Percentiles rank a stretch among this genome's conserved stretches.
Conservation (phyloP, 148 eudicot genomes). For the Fagopyrum tataricum region DNA sequence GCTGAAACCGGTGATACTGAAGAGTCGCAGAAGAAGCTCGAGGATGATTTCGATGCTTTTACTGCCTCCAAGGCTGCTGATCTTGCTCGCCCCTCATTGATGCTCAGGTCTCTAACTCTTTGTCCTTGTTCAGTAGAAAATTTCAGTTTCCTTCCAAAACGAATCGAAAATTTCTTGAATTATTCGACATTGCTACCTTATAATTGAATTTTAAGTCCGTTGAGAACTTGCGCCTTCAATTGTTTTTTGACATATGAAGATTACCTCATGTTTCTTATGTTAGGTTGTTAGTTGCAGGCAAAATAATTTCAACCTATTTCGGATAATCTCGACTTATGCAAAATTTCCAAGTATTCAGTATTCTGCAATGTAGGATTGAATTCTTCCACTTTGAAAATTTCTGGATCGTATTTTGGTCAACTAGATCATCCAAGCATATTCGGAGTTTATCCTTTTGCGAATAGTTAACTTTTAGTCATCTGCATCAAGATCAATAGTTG, state of each 20-base stretch:
- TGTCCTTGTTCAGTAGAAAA: neutral
- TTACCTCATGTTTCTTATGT: neutral
- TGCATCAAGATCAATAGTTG: neutral
- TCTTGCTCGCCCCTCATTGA: slow-evolving; percentile 55
- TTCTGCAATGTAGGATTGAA: neutral
- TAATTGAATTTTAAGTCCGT: neutral
- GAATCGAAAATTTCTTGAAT: no score
- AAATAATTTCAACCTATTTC: no score
- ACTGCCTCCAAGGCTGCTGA: slow-evolving; percentile 57
- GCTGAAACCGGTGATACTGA: slow-evolving; percentile 12
- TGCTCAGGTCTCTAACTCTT: slow-evolving; percentile 30
- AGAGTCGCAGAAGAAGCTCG: slow-evolving; percentile 48
- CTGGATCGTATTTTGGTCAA: neutral
- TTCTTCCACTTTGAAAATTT: neutral
- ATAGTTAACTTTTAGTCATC: no score
- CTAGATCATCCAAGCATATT: neutral
- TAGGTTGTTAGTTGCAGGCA: no score
- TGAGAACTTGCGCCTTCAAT: no score
- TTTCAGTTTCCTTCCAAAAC: neutral
- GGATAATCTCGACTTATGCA: neutral
- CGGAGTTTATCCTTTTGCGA: no score
- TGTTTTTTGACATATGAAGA: neutral
- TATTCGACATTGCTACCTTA: neutral
- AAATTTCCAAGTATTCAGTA: neutral
- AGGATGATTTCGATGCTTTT: slow-evolving; percentile 69